These are phyloP conservation scores for Helicocarpus griseus DNA, from an alignment of 2,329 filamentous ascomycete genomes.

Conservation along the genomic window DNA sequence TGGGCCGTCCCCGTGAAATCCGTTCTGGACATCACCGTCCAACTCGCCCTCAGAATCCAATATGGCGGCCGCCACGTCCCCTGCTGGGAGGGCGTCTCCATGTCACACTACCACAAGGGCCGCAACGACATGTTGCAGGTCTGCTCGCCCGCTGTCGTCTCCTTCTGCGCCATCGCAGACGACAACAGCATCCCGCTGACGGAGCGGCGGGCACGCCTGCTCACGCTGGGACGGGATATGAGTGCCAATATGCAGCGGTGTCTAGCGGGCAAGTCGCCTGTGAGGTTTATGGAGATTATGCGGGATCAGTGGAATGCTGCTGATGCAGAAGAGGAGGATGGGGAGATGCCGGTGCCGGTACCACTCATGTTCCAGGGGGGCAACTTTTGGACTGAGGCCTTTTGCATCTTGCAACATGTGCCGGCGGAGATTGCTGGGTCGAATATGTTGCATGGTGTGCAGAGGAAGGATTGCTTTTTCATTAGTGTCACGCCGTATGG, in stretches of 20 bases:
- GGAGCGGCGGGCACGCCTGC: not conserved
- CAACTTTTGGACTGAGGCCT: not conserved
- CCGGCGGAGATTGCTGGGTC: not conserved
- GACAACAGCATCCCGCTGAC: not conserved
- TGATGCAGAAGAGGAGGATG: too few relatives aligned
- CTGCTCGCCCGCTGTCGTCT: not conserved
- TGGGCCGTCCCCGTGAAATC: not conserved
- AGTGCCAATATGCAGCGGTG: not conserved
- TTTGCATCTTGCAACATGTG: not conserved
- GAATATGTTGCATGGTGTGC: slow-evolving; percentile 1
- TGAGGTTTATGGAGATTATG: not conserved
- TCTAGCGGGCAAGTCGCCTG: not conserved
- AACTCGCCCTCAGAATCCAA: not conserved
- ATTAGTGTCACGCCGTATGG: not conserved
- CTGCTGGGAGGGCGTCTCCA: not conserved
- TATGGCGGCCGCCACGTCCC: not conserved
- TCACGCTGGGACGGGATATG: not conserved
- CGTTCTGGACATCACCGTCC: not conserved
- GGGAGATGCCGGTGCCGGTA: too few relatives aligned
- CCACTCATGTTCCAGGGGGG: not conserved
- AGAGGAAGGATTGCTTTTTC: not conserved
- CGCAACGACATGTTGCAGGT: not conserved
- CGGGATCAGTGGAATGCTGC: not conserved
- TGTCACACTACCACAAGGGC: not conserved
- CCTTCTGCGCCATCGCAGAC: not conserved